Evolutionary conservation across 495 filamentous ascomycete species (phyloP).

Genomic region (Trichoderma orchidacearum): DNA sequence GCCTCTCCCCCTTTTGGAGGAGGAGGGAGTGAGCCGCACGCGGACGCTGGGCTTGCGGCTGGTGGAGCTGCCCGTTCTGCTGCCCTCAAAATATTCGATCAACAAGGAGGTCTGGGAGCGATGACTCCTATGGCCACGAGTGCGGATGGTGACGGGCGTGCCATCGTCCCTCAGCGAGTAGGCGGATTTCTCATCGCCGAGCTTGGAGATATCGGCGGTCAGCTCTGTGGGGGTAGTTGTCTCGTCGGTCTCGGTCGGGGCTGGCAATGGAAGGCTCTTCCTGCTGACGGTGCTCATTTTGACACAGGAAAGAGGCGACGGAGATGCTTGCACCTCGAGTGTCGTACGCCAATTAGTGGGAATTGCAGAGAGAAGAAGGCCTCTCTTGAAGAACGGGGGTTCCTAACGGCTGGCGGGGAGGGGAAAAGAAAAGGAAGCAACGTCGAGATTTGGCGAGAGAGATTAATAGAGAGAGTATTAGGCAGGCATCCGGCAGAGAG

Average conservation of each 20-base stretch:
- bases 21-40: conserved; percentile 81
- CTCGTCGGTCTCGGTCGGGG: conserved; percentile 57
- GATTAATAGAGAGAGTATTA: background rate
- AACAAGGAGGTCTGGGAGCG: conserved; percentile 83
- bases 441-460: background rate
- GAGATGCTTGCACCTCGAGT: background rate
- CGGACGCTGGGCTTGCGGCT: conserved; percentile 73
- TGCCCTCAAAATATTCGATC: conserved; percentile 95
- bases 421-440: background rate
- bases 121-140: conserved; percentile 46
- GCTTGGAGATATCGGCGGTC: conserved; percentile 64
- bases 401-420: background rate
- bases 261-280: conserved; percentile 53
- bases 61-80: conserved; percentile 36
- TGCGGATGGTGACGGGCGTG: conserved; percentile 77
- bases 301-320: background rate
- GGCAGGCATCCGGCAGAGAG: background rate
- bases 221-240: conserved; percentile 41
- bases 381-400: background rate
- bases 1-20: conserved; percentile 28
- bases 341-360: background rate
- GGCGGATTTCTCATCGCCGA: conserved; percentile 53
- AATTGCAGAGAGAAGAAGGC: background rate
- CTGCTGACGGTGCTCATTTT: conserved; percentile 61
- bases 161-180: conserved; percentile 96